phyloP scores from a whole-genome alignment of 2,329 filamentous ascomycete genomes.

The Plenodomus biglobosus region DNA sequence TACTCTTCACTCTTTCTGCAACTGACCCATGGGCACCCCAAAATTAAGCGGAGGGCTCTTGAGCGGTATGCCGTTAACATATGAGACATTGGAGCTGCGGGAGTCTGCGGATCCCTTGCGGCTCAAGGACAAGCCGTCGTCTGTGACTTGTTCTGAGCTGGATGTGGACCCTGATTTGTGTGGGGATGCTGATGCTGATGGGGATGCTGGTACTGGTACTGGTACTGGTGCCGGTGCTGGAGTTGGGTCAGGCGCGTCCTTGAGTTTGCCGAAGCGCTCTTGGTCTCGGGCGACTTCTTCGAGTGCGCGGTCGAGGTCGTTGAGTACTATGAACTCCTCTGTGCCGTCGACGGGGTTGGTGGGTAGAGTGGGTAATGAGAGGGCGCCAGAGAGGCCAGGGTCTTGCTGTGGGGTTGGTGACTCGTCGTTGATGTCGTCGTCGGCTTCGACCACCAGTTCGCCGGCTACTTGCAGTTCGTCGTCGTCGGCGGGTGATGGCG shows the following conservation, averaged over 20 bases:
- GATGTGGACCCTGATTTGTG: neutral
- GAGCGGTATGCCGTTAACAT: conserved; percentile 38
- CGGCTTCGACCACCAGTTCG: conserved; percentile 10
- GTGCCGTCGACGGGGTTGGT: conserved; percentile 35
- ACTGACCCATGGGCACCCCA: conserved; percentile 38
- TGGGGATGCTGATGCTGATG: neutral
- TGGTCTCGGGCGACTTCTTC: conserved; percentile 29
- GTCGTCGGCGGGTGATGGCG: conserved; percentile 15
- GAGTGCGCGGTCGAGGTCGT: conserved; percentile 30
- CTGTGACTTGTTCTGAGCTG: neutral
- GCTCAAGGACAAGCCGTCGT: conserved; percentile 16
- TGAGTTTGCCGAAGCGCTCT: conserved; percentile 18
- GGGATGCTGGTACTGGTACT: neutral
- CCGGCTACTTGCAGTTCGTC: conserved; percentile 7
- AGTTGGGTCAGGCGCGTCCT: conserved; percentile 16
- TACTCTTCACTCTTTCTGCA: neutral
- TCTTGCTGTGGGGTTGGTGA: conserved; percentile 24
- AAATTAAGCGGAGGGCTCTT: conserved; percentile 42
- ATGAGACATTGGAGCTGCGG: conserved; percentile 17
- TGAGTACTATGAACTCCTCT: conserved; percentile 33
- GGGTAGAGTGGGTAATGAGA: conserved; percentile 40
- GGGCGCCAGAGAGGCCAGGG: conserved; percentile 28
- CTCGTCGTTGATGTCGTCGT: conserved; percentile 9
- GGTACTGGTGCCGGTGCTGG: conserved; percentile 1
- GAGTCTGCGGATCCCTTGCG: conserved; percentile 26